A percentile compares a stretch with the other conserved stretches of the same genome.
phyloP scores from a whole-genome alignment of 345 rosid species.

The Lenwebbia sp. region DNA sequence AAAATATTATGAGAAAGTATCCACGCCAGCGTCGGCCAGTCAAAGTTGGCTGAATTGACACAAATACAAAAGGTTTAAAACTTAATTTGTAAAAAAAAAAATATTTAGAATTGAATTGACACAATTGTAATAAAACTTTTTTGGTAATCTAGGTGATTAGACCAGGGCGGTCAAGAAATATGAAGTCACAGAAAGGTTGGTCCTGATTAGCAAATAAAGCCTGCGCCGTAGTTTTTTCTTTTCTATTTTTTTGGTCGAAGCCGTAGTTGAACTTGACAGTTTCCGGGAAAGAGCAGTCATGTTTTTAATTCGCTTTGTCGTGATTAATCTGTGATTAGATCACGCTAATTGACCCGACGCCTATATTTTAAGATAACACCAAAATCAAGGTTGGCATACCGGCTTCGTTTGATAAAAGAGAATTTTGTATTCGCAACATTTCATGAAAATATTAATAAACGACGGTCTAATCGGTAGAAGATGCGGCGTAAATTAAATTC shows the following conservation, averaged over 20 bases:
- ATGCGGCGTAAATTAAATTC: neutral
- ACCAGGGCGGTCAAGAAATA: neutral
- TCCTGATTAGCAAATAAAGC: neutral
- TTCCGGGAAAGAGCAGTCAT: neutral
- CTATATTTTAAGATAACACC: neutral
- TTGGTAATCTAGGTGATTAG: too few relatives aligned
- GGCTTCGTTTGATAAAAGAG: neutral
- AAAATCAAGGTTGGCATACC: neutral
- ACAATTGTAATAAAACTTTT: too few relatives aligned
- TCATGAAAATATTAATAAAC: neutral
- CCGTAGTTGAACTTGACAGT: neutral
- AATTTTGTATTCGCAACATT: neutral
- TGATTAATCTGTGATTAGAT: neutral
- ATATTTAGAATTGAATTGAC: too few relatives aligned
- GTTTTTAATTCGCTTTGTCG: neutral
- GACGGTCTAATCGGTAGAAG: neutral
- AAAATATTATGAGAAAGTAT: too few relatives aligned
- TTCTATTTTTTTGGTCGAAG: too few relatives aligned
- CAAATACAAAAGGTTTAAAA: too few relatives aligned
- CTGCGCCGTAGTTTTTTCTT: too few relatives aligned
- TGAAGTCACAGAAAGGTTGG: neutral
- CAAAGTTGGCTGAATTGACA: too few relatives aligned
- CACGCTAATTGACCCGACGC: neutral
- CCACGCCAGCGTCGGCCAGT: too few relatives aligned
- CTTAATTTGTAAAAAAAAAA: too few relatives aligned